A percentile compares a stretch with the other conserved stretches of the same genome.
These are phyloP conservation scores for Dillenia suffruticosa DNA, from an alignment of 164 flowering plant genomes.

Conservation along the genomic window DNA sequence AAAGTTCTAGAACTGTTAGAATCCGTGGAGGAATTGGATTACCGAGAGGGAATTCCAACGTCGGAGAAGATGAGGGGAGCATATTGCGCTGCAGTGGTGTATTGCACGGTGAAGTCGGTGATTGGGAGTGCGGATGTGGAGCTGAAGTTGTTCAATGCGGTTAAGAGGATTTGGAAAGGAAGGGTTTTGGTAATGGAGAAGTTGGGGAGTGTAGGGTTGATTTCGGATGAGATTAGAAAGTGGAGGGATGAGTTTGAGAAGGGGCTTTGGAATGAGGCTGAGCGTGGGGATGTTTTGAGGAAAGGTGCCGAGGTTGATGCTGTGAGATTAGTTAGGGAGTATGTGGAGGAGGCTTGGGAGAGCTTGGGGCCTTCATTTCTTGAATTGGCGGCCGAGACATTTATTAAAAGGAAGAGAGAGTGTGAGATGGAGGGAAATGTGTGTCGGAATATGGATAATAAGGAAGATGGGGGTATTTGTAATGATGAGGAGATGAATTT, in stretches of 20 bases:
- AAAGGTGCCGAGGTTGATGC: slow-evolving; percentile 37
- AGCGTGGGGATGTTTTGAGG: slow-evolving; percentile 12
- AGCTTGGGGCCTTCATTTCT: slow-evolving; percentile 54
- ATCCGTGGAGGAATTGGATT: slow-evolving; percentile 32
- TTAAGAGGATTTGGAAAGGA: slow-evolving; percentile 53
- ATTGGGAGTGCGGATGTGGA: slow-evolving; percentile 8
- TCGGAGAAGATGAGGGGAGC: slow-evolving; percentile 41
- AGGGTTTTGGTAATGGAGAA: slow-evolving; percentile 34
- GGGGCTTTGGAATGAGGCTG: slow-evolving; percentile 33
- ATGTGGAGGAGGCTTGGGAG: slow-evolving; percentile 39
- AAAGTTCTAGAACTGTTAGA: slow-evolving; percentile 39
- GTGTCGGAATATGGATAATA: background rate
- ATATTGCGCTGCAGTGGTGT: slow-evolving; percentile 55
- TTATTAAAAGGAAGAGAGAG: background rate
- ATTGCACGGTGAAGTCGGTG: slow-evolving; percentile 39
- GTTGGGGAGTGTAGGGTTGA: slow-evolving; percentile 26
- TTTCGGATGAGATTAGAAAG: slow-evolving; percentile 25
- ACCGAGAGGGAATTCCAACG: slow-evolving; percentile 9
- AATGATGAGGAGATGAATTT: background rate
- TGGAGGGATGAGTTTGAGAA: slow-evolving; percentile 42
- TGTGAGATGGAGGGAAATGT: slow-evolving; percentile 3
- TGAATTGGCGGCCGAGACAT: slow-evolving; percentile 25
- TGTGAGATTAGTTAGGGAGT: slow-evolving; percentile 24
- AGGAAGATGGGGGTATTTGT: slow-evolving; percentile 1
- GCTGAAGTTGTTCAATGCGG: slow-evolving; percentile 33